These are phyloP conservation scores for Metschnikowia hibisci DNA, from an alignment of 805 yeast genomes.

Conservation along the genomic window DNA sequence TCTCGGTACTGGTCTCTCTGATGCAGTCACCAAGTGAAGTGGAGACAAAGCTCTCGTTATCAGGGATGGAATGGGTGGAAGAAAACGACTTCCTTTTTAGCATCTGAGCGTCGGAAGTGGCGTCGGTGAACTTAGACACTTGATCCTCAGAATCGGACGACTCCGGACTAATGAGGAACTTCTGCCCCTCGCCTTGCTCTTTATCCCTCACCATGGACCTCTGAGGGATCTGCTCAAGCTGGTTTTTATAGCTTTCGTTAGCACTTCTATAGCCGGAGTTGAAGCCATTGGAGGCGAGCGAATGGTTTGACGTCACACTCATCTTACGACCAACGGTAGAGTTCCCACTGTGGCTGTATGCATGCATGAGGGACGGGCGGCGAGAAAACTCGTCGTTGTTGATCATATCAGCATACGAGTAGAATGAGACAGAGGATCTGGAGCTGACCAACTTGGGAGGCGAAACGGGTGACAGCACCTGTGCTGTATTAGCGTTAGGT, in stretches of 20 bases:
- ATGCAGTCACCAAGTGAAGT: conserved; percentile 39
- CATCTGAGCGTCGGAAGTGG: conserved; percentile 5
- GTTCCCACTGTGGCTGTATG: conserved; percentile 32
- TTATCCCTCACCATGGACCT: not conserved
- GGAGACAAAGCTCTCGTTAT: conserved; percentile 36
- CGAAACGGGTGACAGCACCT: conserved; percentile 29
- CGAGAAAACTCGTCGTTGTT: conserved; percentile 61
- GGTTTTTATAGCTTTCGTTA: conserved; percentile 12
- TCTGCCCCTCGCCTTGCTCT: conserved; percentile 6
- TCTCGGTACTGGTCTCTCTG: conserved; percentile 37
- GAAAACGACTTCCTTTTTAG: conserved; percentile 16
- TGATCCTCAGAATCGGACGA: conserved; percentile 22
- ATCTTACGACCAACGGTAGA: conserved; percentile 25
- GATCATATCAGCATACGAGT: conserved; percentile 77
- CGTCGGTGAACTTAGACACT: conserved; percentile 6
- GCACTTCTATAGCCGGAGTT: conserved; percentile 1
- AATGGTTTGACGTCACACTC: conserved; percentile 18
- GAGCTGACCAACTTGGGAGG: conserved; percentile 38
- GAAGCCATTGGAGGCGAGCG: conserved; percentile 8
- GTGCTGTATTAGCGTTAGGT: conserved; percentile 7
- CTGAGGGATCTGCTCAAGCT: conserved; percentile 11
- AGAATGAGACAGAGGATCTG: conserved; percentile 47
- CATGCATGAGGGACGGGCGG: conserved; percentile 52
- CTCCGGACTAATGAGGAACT: conserved; percentile 26
- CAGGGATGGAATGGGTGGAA: conserved; percentile 18